A percentile compares a stretch with the other conserved stretches of the same genome.
These are phyloP conservation scores for Cyclanthera cordifolia DNA, from an alignment of 306 rosid species.

Conservation along the genomic window DNA sequence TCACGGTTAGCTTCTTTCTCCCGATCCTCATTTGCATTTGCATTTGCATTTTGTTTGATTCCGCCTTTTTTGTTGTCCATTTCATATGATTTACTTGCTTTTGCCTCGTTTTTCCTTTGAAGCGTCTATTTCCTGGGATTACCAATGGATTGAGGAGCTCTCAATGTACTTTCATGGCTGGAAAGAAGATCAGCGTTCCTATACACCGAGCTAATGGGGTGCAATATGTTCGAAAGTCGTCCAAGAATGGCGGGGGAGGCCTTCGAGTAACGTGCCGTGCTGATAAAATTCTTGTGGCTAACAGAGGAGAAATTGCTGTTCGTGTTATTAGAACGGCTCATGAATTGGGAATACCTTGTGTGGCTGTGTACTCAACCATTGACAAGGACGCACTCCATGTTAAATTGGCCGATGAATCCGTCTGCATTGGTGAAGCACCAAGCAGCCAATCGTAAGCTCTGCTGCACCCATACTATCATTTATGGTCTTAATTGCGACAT, in stretches of 20 bases:
- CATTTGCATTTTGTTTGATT: neutral
- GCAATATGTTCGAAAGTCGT: slow-evolving; percentile 18
- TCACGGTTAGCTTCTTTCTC: slow-evolving; percentile 31
- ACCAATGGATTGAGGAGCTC: slow-evolving; percentile 43
- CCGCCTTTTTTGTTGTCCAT: neutral
- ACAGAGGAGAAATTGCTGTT: slow-evolving; percentile 95
- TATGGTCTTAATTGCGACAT: neutral
- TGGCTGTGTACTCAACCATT: slow-evolving; percentile 90
- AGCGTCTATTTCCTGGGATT: slow-evolving; percentile 51
- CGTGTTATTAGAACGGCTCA: slow-evolving; percentile 92
- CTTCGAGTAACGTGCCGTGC: slow-evolving; percentile 38
- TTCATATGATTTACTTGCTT: neutral
- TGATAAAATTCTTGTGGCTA: slow-evolving; percentile 74
- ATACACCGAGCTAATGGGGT: slow-evolving; percentile 33
- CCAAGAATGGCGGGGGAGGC: slow-evolving; percentile 27
- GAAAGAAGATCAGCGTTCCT: slow-evolving; percentile 39
- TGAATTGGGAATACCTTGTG: slow-evolving; percentile 95
- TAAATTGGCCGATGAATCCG: slow-evolving; percentile 87
- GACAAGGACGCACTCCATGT: slow-evolving; percentile 97
- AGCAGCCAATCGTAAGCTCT: slow-evolving; percentile 56
- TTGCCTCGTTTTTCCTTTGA: neutral
- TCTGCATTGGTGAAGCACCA: slow-evolving; percentile 97
- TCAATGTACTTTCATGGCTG: slow-evolving; percentile 56
- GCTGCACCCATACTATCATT: too few species aligned
- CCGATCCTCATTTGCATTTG: neutral